These are phyloP conservation scores for Juncus inflexus DNA, from an alignment of 176 grass and related monocot species.

Conservation along the genomic window DNA sequence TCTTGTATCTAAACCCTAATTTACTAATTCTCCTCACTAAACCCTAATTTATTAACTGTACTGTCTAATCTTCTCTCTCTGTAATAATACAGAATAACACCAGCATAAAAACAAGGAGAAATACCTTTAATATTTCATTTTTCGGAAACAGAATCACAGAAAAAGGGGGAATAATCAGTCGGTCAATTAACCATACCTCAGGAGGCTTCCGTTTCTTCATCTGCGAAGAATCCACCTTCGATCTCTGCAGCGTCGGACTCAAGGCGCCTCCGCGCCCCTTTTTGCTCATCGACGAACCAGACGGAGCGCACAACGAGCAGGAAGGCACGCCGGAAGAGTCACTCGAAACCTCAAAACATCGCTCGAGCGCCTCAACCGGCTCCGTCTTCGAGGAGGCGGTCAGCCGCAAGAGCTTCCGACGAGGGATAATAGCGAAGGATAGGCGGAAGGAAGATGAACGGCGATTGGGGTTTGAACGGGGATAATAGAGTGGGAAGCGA, in stretches of 20 bases:
- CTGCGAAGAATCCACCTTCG: slow-evolving; percentile 64
- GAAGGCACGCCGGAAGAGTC: slow-evolving; percentile 35
- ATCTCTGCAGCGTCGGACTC: slow-evolving; percentile 55
- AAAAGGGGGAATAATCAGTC: not conserved
- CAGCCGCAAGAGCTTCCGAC: slow-evolving; percentile 2
- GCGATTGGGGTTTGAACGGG: slow-evolving; percentile 33
- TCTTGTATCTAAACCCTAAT: not conserved
- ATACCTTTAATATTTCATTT: not conserved
- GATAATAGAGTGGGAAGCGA: slow-evolving; percentile 2
- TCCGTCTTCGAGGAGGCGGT: slow-evolving; percentile 27
- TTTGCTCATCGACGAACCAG: slow-evolving; percentile 43
- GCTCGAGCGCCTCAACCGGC: slow-evolving; percentile 30
- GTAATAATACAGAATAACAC: slow-evolving; percentile 6
- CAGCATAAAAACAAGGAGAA: not conserved
- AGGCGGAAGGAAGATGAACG: slow-evolving; percentile 24
- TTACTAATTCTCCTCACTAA: not conserved
- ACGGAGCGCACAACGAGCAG: not conserved
- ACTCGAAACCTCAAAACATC: slow-evolving; percentile 31
- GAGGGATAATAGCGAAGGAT: slow-evolving; percentile 11
- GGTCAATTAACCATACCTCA: slow-evolving; percentile 44
- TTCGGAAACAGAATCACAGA: not conserved
- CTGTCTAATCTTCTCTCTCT: not conserved
- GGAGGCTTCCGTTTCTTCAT: slow-evolving; percentile 47
- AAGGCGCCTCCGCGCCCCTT: slow-evolving; percentile 55
- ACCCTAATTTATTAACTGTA: slow-evolving; percentile 3